A percentile compares a stretch with the other conserved stretches of the same genome.
These are phyloP conservation scores for Macrolepiota fuliginosa DNA, from an alignment of 768 basidiomycete species.

Conservation along the genomic window DNA sequence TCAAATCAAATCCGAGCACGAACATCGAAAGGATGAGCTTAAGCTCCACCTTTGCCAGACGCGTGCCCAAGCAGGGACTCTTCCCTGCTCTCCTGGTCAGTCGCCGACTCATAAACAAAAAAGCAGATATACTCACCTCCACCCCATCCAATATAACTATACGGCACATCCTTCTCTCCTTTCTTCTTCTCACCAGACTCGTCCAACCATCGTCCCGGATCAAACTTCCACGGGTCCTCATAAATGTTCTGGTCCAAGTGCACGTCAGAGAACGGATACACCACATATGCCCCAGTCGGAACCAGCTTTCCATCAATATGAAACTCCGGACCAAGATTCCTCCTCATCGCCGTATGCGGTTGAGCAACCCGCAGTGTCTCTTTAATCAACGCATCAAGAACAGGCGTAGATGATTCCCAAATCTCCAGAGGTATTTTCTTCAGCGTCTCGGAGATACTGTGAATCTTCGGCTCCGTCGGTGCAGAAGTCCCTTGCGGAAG, in stretches of 20 bases:
- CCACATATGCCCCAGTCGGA: conserved; percentile 71
- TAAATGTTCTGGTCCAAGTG: conserved; percentile 73
- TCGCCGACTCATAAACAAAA: not conserved
- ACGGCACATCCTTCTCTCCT: conserved; percentile 33
- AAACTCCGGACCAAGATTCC: conserved; percentile 71
- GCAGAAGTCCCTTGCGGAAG: not conserved
- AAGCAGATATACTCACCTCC: conserved; percentile 51
- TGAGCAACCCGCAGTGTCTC: conserved; percentile 79
- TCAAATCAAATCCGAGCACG: conserved; percentile 60
- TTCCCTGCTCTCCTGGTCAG: conserved; percentile 45
- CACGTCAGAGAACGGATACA: conserved; percentile 79
- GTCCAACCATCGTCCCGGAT: conserved; percentile 47
- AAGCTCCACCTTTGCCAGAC: conserved; percentile 71
- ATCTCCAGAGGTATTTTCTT: conserved; percentile 60
- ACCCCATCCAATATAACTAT: conserved; percentile 76
- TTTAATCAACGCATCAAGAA: conserved; percentile 69
- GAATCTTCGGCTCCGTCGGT: conserved; percentile 17
- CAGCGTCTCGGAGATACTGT: conserved; percentile 40
- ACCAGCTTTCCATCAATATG: conserved; percentile 68
- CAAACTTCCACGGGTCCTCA: conserved; percentile 75
- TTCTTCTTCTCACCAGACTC: conserved; percentile 17
- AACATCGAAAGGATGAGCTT: conserved; percentile 71
- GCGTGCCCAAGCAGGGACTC: conserved; percentile 68
- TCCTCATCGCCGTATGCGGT: conserved; percentile 79
- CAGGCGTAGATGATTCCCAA: conserved; percentile 70